A percentile compares a stretch with the other conserved stretches of the same genome.
phyloP scores from a whole-genome alignment of 2,329 filamentous ascomycete species.

The Diaporthe humulicola region DNA sequence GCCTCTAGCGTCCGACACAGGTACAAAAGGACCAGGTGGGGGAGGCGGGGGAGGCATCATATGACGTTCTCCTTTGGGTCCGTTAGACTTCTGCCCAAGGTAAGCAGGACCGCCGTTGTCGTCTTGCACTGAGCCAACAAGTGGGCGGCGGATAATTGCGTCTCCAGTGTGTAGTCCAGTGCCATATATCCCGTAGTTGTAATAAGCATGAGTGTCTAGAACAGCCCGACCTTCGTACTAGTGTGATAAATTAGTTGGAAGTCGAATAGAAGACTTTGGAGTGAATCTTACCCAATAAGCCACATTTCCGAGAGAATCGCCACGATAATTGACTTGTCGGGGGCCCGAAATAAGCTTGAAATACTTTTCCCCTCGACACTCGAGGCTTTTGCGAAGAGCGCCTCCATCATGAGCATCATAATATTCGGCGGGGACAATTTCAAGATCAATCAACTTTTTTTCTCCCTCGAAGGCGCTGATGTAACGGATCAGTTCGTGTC shows the following conservation, averaged over 20 bases:
- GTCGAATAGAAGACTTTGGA: rapidly evolving
- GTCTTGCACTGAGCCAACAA: neutral
- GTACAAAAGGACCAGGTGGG: neutral
- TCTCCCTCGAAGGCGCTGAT: neutral
- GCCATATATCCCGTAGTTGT: neutral
- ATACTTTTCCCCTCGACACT: neutral
- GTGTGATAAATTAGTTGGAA: no score
- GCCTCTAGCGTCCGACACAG: neutral
- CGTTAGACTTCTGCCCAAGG: neutral
- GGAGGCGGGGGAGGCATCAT: neutral
- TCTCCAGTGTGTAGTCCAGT: neutral
- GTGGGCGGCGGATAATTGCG: neutral
- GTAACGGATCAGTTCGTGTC: neutral
- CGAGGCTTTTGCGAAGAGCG: neutral
- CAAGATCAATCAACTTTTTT: neutral
- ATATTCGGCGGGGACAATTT: neutral
- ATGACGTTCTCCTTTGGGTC: neutral
- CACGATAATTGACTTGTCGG: neutral
- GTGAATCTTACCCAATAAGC: neutral
- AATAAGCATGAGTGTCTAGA: neutral
- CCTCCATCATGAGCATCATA: neutral
- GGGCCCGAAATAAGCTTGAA: neutral
- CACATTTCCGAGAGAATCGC: neutral
- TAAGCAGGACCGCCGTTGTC: neutral
- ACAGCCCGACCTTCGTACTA: neutral